Evolutionary conservation across 768 basidiomycete genomes (phyloP).

Genomic region (Auriscalpium orientale): DNA sequence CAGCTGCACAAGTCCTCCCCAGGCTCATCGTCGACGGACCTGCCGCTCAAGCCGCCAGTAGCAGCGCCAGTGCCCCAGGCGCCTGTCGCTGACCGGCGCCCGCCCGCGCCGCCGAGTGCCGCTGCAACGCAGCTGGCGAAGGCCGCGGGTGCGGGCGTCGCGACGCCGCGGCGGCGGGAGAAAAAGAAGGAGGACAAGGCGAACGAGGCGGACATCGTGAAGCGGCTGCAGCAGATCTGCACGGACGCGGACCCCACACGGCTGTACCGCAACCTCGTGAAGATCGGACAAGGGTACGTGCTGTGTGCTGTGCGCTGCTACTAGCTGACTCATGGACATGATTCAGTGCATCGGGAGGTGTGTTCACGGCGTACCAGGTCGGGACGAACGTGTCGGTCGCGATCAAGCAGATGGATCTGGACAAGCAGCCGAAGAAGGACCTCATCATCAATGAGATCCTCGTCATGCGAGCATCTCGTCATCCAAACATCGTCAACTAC

Average conservation of each 20-base stretch:
- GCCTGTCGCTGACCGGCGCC: conserved; percentile 21
- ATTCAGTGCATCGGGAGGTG: conserved; percentile 86
- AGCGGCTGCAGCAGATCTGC: conserved; percentile 87
- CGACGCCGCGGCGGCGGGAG: conserved; percentile 79
- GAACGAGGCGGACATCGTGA: conserved; percentile 85
- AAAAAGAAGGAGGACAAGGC: conserved; percentile 77
- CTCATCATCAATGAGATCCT: conserved; percentile 99
- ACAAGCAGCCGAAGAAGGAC: conserved; percentile 99
- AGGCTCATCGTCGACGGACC: conserved; percentile 7
- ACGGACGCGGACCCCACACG: conserved; percentile 96
- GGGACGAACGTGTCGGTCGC: conserved; percentile 91
- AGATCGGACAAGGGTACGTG: conserved; percentile 95
- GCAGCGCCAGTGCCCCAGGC: conserved; percentile 27
- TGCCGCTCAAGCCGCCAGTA: conserved; percentile 1
- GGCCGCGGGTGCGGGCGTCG: conserved; percentile 56
- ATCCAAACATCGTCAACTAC: conserved; percentile 99
- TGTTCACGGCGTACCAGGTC: conserved; percentile 97
- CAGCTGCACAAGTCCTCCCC: conserved; percentile 2
- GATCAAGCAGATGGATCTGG: conserved; percentile 99
- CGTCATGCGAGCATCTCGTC: conserved; percentile 93
- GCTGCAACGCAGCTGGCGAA: conserved; percentile 63
- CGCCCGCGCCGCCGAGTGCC: conserved; percentile 49
- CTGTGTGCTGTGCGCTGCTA: conserved; percentile 6
- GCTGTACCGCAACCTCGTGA: conserved; percentile 86
- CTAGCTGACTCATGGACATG: neutral